Evolutionary conservation across 495 filamentous ascomycete genomes (phyloP).

Genomic region (Lindgomyces ingoldianus): DNA sequence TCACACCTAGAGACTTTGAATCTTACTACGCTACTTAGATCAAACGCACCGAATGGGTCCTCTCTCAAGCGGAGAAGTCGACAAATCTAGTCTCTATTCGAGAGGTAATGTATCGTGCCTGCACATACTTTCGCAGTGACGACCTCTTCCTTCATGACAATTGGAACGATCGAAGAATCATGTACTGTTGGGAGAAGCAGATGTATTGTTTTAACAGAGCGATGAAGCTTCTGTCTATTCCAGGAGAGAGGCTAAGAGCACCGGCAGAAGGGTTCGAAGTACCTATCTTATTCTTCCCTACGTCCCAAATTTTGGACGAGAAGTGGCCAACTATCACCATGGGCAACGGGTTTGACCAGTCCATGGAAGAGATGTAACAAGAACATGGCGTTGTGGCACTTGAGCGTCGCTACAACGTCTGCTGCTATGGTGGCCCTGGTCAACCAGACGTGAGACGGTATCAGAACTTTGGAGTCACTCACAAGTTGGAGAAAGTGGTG

Average conservation of each 20-base stretch:
- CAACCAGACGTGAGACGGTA: constrained; percentile 50
- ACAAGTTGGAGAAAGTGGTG: constrained; percentile 52
- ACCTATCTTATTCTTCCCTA: not conserved
- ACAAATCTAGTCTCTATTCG: constrained; percentile 42
- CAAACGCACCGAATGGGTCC: constrained; percentile 37
- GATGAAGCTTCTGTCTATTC: constrained; percentile 40
- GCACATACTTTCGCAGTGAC: constrained; percentile 50
- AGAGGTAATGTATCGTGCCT: constrained; percentile 43
- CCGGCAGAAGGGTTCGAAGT: constrained; percentile 26
- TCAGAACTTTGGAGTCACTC: constrained; percentile 53
- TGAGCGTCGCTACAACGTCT: constrained; percentile 51
- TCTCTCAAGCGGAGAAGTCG: constrained; percentile 20
- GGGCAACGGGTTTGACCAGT: constrained; percentile 43
- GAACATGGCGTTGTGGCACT: constrained; percentile 41
- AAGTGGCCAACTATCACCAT: constrained; percentile 2
- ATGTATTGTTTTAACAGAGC: constrained; percentile 24
- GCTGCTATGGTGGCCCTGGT: constrained; percentile 55
- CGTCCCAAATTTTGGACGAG: not conserved
- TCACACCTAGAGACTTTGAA: constrained; percentile 46
- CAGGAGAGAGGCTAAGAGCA: constrained; percentile 46
- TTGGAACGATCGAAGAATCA: constrained; percentile 40
- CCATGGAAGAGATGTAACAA: constrained; percentile 52
- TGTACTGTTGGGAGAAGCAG: constrained; percentile 19
- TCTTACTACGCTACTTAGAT: constrained; percentile 43
- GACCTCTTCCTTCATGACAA: constrained; percentile 53